Evolutionary conservation across 257 asterid genomes (phyloP).

Genomic region (Anisodus acutangulus): DNA sequence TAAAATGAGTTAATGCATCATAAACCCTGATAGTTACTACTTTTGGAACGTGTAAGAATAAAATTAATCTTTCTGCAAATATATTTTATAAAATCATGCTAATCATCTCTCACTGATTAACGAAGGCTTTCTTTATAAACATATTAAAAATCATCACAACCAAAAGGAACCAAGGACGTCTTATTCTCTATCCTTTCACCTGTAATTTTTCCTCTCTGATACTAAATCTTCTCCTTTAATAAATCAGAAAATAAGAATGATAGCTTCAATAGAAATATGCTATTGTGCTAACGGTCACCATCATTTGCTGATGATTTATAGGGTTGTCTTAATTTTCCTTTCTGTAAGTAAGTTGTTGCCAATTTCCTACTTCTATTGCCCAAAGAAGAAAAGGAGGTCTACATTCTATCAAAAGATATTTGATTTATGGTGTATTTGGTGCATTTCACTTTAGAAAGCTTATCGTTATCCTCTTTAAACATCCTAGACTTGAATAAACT

Average conservation of each 20-base stretch:
- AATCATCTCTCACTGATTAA: background rate
- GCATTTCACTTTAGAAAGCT: background rate
- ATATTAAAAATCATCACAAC: background rate
- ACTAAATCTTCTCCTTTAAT: constrained; percentile 7
- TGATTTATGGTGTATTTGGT: constrained; percentile 13
- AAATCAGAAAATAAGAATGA: background rate
- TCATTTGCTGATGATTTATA: constrained; percentile 15
- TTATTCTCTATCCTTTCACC: background rate
- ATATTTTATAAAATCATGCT: background rate
- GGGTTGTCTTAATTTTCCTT: constrained; percentile 16
- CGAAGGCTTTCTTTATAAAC: background rate
- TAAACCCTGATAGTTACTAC: constrained; percentile 2
- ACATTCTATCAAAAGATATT: constrained; percentile 8
- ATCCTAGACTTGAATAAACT: background rate
- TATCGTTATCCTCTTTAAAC: constrained; percentile 15
- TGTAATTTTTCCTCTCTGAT: background rate
- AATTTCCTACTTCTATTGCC: background rate
- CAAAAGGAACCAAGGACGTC: background rate
- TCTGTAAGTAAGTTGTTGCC: background rate
- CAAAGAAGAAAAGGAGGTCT: background rate
- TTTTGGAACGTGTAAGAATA: background rate
- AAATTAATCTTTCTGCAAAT: background rate
- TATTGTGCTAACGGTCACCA: constrained; percentile 10
- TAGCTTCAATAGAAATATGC: background rate
- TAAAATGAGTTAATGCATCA: background rate